These are phyloP conservation scores for Pyricularia pennisetigena DNA, from an alignment of 2,329 filamentous ascomycete species.

Conservation along the genomic window DNA sequence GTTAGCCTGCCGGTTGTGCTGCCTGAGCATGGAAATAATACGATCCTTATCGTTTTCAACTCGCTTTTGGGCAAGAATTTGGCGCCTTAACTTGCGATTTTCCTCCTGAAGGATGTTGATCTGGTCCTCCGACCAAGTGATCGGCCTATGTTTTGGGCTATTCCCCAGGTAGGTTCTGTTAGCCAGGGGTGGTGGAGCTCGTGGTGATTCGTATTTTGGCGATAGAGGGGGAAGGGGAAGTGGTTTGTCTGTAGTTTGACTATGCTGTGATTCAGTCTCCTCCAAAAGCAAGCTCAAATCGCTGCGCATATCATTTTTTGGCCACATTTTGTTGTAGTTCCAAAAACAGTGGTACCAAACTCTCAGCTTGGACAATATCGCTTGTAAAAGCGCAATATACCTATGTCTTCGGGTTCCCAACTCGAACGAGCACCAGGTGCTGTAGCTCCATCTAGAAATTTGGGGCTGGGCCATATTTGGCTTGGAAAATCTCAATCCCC, in stretches of 20 bases:
- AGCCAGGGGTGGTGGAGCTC: neutral
- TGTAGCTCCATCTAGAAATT: neutral
- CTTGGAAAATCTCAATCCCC: neutral
- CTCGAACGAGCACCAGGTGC: neutral
- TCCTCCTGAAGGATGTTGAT: neutral
- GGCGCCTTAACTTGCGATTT: neutral
- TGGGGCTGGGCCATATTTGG: neutral
- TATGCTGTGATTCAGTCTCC: neutral
- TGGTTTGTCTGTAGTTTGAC: neutral
- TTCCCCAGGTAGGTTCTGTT: neutral
- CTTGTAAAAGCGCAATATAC: neutral
- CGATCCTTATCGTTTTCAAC: neutral
- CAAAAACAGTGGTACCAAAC: neutral
- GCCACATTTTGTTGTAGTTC: neutral
- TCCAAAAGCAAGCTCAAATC: neutral
- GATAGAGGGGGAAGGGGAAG: neutral
- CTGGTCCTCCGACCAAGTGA: neutral
- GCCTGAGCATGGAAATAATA: neutral
- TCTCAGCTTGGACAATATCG: neutral
- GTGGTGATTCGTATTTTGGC: neutral
- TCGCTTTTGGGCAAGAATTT: neutral
- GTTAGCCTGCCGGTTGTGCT: neutral
- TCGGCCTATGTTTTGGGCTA: neutral
- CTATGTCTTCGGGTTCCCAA: neutral
- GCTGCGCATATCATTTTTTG: neutral